Percentiles rank a stretch among this genome's conserved stretches.
These are phyloP conservation scores for Phalaenopsis aphrodite DNA, from an alignment of 106 monocot genomes.

Conservation along the genomic window DNA sequence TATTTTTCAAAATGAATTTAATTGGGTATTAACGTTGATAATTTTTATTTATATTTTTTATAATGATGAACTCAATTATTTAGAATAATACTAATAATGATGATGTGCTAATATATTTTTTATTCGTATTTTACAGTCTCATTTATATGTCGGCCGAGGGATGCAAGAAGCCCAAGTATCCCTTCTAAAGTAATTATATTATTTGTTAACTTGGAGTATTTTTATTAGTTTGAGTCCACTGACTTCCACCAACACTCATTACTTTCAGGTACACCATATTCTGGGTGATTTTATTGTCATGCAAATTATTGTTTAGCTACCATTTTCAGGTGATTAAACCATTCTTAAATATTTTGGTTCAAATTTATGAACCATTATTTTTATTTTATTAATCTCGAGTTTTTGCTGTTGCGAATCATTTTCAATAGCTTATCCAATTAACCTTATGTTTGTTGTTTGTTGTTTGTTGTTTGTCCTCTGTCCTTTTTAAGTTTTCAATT, in stretches of 20 bases:
- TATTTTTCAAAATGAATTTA: neutral
- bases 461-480: no score
- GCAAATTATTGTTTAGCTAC: conserved; percentile 73
- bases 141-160: conserved; percentile 56
- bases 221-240: conserved; percentile 1
- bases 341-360: neutral
- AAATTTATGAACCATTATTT: no score
- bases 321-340: conserved; percentile 54
- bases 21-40: neutral
- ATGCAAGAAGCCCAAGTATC: conserved; percentile 60
- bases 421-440: neutral
- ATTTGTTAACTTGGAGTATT: conserved; percentile 1
- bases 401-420: neutral
- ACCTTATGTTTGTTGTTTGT: neutral
- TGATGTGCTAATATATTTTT: neutral
- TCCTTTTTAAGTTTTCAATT: neutral
- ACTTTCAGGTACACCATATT: conserved; percentile 61
- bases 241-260: neutral
- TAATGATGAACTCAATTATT: neutral
- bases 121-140: conserved; percentile 26
- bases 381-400: no score
- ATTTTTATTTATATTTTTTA: neutral
- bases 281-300: conserved; percentile 53
- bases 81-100: neutral
- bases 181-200: conserved; percentile 48